Evolutionary conservation across 768 basidiomycete genomes (phyloP).

Genomic region (Leccinum pellstonianum): DNA sequence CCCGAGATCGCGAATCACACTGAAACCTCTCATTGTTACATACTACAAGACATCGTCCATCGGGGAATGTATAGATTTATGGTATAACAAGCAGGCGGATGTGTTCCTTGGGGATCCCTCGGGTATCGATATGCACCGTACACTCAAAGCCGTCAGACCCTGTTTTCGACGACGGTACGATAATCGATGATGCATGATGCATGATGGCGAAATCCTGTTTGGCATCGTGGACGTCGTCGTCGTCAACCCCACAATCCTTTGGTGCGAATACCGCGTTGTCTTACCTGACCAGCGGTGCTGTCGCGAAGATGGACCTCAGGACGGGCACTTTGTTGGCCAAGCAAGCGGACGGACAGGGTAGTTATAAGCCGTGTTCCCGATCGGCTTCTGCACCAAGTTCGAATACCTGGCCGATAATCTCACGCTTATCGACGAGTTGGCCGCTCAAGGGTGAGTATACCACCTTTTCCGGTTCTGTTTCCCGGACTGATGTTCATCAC

Average conservation of each 20-base stretch:
- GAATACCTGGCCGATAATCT: slow-evolving; percentile 20
- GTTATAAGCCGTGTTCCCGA: slow-evolving; percentile 49
- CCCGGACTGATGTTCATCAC: not conserved
- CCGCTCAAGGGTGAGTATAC: slow-evolving; percentile 26
- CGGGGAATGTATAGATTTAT: too few relatives aligned
- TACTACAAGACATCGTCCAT: too few relatives aligned
- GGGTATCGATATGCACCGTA: too few relatives aligned
- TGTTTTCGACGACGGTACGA: too few relatives aligned
- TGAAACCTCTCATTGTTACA: too few relatives aligned
- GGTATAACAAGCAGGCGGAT: too few relatives aligned
- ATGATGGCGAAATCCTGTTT: too few relatives aligned
- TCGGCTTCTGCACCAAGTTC: slow-evolving; percentile 47
- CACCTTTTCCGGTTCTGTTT: not conserved
- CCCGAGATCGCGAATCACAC: too few relatives aligned
- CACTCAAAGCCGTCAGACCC: too few relatives aligned
- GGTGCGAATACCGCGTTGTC: slow-evolving; percentile 43
- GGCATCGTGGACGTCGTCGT: slow-evolving; percentile 24
- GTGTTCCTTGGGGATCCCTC: too few relatives aligned
- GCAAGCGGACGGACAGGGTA: slow-evolving; percentile 46
- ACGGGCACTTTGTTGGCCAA: slow-evolving; percentile 54
- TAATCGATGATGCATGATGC: too few relatives aligned
- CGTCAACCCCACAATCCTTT: slow-evolving; percentile 38
- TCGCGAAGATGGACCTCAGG: slow-evolving; percentile 59
- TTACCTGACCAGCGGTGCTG: slow-evolving; percentile 47
- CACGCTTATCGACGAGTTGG: slow-evolving; percentile 32